Conservation (phyloP, 306 rosid species). For the Senna siamea region DNA sequence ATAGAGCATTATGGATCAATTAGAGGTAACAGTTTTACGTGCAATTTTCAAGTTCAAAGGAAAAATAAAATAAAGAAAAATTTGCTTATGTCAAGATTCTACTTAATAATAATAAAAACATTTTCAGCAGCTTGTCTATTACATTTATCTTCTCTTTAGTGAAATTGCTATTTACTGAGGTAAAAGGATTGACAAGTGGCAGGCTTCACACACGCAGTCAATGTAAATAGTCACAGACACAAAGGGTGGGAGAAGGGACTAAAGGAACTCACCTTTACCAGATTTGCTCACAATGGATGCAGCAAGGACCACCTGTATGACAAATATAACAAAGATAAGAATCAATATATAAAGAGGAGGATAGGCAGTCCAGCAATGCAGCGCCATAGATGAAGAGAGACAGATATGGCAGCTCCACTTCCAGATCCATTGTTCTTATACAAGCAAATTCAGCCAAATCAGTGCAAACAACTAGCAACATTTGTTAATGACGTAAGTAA, state of each 20-base stretch:
- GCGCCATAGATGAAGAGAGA: not conserved
- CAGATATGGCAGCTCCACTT: constrained; percentile 5
- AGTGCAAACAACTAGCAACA: not conserved
- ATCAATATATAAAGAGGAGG: constrained; percentile 9
- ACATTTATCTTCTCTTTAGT: not conserved
- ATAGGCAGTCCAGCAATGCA: not conserved
- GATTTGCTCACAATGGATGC: constrained; percentile 89
- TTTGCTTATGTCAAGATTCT: not conserved
- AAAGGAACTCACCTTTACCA: constrained; percentile 79
- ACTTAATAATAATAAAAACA: not conserved
- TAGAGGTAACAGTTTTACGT: not conserved
- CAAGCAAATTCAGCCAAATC: not conserved
- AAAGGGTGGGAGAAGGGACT: not conserved
- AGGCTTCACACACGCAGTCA: not conserved
- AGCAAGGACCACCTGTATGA: constrained; percentile 85
- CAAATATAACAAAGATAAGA: constrained; percentile 22
- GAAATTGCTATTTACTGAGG: constrained; percentile 9
- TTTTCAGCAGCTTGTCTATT: not conserved
- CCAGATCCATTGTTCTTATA: constrained; percentile 20
- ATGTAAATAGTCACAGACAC: not conserved
- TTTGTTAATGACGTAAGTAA: not conserved
- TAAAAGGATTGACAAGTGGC: constrained; percentile 8
- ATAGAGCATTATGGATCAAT: not conserved
- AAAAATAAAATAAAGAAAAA: not conserved
- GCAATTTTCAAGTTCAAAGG: not conserved